phyloP scores from a whole-genome alignment of 2,329 filamentous ascomycete species.

The Onygenales sp. region DNA sequence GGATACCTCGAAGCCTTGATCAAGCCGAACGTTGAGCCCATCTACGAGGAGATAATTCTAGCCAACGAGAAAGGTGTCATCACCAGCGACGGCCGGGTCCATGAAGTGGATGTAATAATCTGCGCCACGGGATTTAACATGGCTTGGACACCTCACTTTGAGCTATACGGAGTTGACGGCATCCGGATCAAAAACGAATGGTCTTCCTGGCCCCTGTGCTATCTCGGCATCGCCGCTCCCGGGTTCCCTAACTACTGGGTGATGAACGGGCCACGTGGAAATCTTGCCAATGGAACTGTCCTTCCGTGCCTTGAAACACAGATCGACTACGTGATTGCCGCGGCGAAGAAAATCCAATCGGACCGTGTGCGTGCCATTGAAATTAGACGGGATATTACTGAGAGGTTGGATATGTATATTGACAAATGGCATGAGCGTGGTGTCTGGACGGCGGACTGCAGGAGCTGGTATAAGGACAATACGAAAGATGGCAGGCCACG shows the following conservation, averaged over 20 bases:
- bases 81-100: slow-evolving; percentile 10
- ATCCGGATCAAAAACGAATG: slow-evolving; percentile 15
- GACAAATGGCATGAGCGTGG: background rate
- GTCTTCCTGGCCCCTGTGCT: slow-evolving; percentile 14
- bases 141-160: slow-evolving; percentile 26
- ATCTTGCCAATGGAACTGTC: background rate
- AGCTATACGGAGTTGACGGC: slow-evolving; percentile 21
- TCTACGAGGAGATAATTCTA: slow-evolving; percentile 14
- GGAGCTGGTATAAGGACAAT: background rate
- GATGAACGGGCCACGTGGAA: slow-evolving; percentile 7
- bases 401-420: background rate
- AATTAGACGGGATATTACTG: background rate
- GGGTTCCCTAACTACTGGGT: slow-evolving; percentile 23
- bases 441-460: background rate
- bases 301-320: background rate
- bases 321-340: background rate
- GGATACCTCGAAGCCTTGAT: slow-evolving; percentile 21
- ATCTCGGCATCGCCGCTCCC: slow-evolving; percentile 15
- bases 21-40: slow-evolving; percentile 15
- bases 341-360: background rate
- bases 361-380: background rate
- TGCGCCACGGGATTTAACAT: slow-evolving; percentile 36
- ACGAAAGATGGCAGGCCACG: background rate
- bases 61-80: slow-evolving; percentile 16
- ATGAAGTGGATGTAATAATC: slow-evolving; percentile 22